These are phyloP conservation scores for Neopestalotiopsis rosae DNA, from an alignment of 2,329 filamentous ascomycete species.

Conservation along the genomic window DNA sequence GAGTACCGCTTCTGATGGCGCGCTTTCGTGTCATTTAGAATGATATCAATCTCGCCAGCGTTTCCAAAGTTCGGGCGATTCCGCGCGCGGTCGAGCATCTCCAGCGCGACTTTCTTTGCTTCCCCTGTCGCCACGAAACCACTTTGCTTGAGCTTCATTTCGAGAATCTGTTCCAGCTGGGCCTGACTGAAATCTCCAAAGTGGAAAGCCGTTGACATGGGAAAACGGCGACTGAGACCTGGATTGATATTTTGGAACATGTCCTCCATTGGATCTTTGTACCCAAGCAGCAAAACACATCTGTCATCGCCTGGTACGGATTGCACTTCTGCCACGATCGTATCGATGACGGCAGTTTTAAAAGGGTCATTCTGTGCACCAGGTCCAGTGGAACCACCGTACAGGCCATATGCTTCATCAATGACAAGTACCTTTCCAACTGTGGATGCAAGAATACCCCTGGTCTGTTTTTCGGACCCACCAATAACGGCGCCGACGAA, in stretches of 20 bases:
- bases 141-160: conserved; percentile 64
- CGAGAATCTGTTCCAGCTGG: conserved; percentile 64
- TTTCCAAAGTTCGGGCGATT: conserved; percentile 74
- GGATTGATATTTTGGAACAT: conserved; percentile 81
- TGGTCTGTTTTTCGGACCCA: conserved; percentile 73
- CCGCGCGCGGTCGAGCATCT: conserved; percentile 64
- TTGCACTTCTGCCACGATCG: conserved; percentile 76
- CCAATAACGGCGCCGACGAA: conserved; percentile 71
- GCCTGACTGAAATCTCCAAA: conserved; percentile 72
- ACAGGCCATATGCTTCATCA: conserved; percentile 78
- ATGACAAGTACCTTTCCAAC: conserved; percentile 79
- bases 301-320: conserved; percentile 72
- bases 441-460: conserved; percentile 69
- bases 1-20: conserved; percentile 49
- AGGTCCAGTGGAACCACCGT: conserved; percentile 40
- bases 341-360: conserved; percentile 72
- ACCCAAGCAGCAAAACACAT: conserved; percentile 74
- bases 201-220: conserved; percentile 63
- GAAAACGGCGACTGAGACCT: conserved; percentile 70
- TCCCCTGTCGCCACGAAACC: conserved; percentile 57
- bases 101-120: conserved; percentile 60
- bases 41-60: conserved; percentile 74
- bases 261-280: conserved; percentile 69
- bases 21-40: conserved; percentile 63
- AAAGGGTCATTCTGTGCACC: conserved; percentile 42